Percentiles rank a stretch among this genome's conserved stretches.
Evolutionary conservation across 2,329 filamentous ascomycete genomes (phyloP).

Genomic region (Aspergillus pseudoviridinutans): DNA sequence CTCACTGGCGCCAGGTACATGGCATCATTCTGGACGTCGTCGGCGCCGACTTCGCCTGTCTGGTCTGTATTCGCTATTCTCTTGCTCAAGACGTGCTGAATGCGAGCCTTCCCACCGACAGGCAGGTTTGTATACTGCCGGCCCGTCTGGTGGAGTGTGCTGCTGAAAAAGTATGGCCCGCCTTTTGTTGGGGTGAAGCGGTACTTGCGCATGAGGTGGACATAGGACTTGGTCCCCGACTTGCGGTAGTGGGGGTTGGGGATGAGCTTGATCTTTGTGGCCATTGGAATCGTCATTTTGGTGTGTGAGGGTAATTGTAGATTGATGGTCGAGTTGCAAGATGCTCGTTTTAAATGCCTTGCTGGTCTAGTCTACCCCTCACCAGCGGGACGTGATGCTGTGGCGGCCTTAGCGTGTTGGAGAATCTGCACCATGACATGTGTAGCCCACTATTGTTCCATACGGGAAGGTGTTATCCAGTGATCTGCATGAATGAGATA

Average conservation of each 20-base stretch:
- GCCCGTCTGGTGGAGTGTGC: slow-evolving; percentile 47
- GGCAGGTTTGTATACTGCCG: slow-evolving; percentile 44
- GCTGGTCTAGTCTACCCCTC: neutral
- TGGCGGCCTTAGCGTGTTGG: neutral
- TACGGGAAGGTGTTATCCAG: neutral
- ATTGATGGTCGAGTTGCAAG: neutral
- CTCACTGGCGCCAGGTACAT: slow-evolving; percentile 61
- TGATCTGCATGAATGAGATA: neutral
- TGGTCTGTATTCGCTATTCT: slow-evolving; percentile 32
- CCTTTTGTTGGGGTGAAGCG: slow-evolving; percentile 59
- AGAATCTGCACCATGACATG: neutral
- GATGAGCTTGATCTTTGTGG: slow-evolving; percentile 47
- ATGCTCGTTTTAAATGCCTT: neutral
- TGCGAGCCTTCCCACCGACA: slow-evolving; percentile 48
- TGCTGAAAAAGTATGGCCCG: slow-evolving; percentile 57
- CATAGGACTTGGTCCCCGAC: slow-evolving; percentile 61
- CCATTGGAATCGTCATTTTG: slow-evolving; percentile 22
- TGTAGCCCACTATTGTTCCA: neutral
- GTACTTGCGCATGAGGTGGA: slow-evolving; percentile 59
- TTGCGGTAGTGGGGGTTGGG: slow-evolving; percentile 58
- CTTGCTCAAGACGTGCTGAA: slow-evolving; percentile 50
- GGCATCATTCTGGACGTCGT: slow-evolving; percentile 65
- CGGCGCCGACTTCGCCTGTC: slow-evolving; percentile 51
- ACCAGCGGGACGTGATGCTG: neutral
- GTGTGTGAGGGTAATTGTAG: neutral